A percentile compares a stretch with the other conserved stretches of the same genome.
Conservation (phyloP, 1,139 yeast species). For the Pichia norvegensis region DNA sequence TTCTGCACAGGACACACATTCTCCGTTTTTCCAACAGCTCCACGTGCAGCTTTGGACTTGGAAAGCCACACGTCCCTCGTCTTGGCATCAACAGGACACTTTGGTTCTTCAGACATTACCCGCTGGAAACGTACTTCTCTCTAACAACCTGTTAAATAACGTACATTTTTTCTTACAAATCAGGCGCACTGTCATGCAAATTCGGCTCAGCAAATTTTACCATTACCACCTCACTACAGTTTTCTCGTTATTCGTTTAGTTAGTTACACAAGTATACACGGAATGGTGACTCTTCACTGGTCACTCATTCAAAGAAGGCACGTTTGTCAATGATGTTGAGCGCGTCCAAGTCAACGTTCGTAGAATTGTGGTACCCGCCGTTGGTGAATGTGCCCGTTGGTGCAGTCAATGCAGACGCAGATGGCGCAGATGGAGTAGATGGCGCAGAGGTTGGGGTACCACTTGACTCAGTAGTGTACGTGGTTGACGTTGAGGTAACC, state of each 20-base stretch:
- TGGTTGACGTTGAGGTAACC: slow-evolving; percentile 7
- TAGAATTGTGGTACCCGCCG: slow-evolving; percentile 9
- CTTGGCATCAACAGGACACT: slow-evolving; percentile 65
- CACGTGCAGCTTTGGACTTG: slow-evolving; percentile 20
- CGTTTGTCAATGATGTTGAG: slow-evolving; percentile 2
- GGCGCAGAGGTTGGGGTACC: not conserved
- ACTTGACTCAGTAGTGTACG: not conserved
- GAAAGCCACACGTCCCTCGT: slow-evolving; percentile 53
- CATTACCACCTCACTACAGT: too few relatives aligned
- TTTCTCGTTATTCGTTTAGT: not conserved
- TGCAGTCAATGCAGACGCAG: too few relatives aligned
- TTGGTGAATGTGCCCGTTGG: not conserved
- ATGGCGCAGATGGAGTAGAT: not conserved
- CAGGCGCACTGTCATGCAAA: too few relatives aligned
- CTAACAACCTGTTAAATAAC: not conserved
- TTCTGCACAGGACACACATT: not conserved
- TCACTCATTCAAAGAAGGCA: slow-evolving; percentile 8
- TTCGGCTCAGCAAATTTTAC: not conserved
- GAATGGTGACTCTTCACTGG: not conserved
- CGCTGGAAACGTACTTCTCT: too few relatives aligned
- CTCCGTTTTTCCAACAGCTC: not conserved
- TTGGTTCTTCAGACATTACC: slow-evolving; percentile 23
- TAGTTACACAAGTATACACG: not conserved
- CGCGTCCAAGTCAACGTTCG: not conserved
- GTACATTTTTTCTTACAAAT: not conserved